These are phyloP conservation scores for Phytophthora sp. DNA, from an alignment of 352 stramenopile genomes.

Conservation along the genomic window DNA sequence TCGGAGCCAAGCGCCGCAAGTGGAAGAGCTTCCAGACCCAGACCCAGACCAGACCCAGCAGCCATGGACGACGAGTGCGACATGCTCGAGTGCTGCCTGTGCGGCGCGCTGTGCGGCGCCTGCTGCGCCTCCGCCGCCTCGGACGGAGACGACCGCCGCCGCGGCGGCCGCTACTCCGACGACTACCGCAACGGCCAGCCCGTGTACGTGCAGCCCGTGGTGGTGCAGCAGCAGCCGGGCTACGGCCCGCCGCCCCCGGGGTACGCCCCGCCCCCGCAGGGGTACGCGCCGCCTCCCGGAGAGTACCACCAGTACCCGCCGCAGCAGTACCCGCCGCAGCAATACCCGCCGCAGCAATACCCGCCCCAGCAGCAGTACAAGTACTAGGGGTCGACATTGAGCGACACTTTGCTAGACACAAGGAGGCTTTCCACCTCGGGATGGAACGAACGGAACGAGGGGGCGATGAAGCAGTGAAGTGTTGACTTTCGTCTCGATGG, in stretches of 20 bases:
- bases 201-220: slow-evolving; percentile 80
- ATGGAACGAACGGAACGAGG: slow-evolving; percentile 40
- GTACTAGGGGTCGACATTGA: slow-evolving; percentile 14
- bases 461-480: slow-evolving; percentile 1
- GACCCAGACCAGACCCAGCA: neutral
- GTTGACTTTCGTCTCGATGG: slow-evolving; percentile 19
- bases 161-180: slow-evolving; percentile 38
- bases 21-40: slow-evolving; percentile 4
- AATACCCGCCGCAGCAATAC: slow-evolving; percentile 26
- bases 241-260: slow-evolving; percentile 36
- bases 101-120: slow-evolving; percentile 72
- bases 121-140: slow-evolving; percentile 64
- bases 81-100: slow-evolving; percentile 81
- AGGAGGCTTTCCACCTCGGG: slow-evolving; percentile 4
- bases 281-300: slow-evolving; percentile 47
- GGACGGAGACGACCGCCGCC: slow-evolving; percentile 44
- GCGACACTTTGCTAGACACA: neutral
- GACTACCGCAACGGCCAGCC: slow-evolving; percentile 49
- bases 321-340: slow-evolving; percentile 37
- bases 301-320: slow-evolving; percentile 61
- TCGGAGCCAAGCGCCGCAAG: slow-evolving; percentile 1
- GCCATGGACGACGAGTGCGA: slow-evolving; percentile 77
- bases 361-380: slow-evolving; percentile 20
- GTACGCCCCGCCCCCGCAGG: slow-evolving; percentile 34
- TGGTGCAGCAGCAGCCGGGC: slow-evolving; percentile 50